Base-by-base conservation (phyloP, 2,329 filamentous ascomycete genomes). In the Claviceps sp. region DNA sequence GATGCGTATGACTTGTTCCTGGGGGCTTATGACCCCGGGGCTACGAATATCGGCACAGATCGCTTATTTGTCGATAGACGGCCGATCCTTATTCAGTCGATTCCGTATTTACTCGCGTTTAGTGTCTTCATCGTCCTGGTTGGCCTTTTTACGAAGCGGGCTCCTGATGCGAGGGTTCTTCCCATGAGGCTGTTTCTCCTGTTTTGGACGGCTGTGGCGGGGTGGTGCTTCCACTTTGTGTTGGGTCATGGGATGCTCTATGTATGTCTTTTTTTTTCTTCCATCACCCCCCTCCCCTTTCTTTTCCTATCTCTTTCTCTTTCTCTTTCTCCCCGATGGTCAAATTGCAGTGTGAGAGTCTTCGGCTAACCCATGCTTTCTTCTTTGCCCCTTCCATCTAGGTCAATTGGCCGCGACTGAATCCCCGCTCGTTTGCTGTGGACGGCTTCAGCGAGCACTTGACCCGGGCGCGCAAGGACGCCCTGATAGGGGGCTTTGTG, bases 361-460 rank as follows among this genome's bases (percentile, higher is more conserved):
- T 34, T 4, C 1, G 1, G 26, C 48, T 50, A 38, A 50, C 41
- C 26, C 14, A 5, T n/a, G 46, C 2, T 30, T 16, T n/a, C n/a
- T 18, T 46, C n/a, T 18, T 46, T 34, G 4, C 14, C 1, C 22
- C 22, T 16, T 16, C 11, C 16, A 37, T 50, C 45, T 55, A 95
- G 89, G 90, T 96, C 59, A 97, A 96, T 70, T 98, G 94, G 93
- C 93, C 93, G 9, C 96, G 95, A 65, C 79, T 98, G 47, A 95
- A 94, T 67, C 90, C 89, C 11, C 84, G 88, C 16, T 81, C 87
- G 2, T 94, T 86, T 69, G 90, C 88, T 2, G 78, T 81, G 6
- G 93, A 98, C 62, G 88, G 88, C 41, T 95, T 90, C 67, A 83
- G 88, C 61, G 89, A 96, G 60, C 87, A 91, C 50, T 81, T 95